Evolutionary conservation across 768 basidiomycete species (phyloP).

Genomic region (Boletus huronensis): DNA sequence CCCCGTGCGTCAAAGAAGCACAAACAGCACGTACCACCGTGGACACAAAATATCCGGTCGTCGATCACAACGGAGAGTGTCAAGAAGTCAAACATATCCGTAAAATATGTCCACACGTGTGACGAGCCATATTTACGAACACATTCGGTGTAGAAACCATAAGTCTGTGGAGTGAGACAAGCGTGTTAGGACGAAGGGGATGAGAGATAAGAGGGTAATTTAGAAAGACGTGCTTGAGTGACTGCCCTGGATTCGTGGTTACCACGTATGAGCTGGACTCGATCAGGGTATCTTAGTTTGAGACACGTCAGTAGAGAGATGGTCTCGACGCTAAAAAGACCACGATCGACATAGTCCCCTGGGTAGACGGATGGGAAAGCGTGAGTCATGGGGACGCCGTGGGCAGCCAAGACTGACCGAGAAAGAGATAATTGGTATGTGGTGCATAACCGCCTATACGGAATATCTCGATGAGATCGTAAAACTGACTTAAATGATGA

Average conservation of each 20-base stretch:
- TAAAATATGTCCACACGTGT: constrained; percentile 98
- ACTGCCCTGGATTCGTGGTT: constrained; percentile 98
- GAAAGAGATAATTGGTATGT: constrained; percentile 96
- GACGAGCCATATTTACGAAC: constrained; percentile 95
- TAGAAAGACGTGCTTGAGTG: constrained; percentile 72
- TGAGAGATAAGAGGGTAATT: not conserved
- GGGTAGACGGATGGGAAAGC: constrained; percentile 2
- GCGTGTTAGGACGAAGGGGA: constrained; percentile 15
- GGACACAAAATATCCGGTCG: constrained; percentile 98
- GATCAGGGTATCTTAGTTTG: constrained; percentile 93
- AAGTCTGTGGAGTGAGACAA: constrained; percentile 57
- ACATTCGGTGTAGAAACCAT: constrained; percentile 99
- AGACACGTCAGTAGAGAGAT: constrained; percentile 96
- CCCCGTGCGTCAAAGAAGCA: not conserved
- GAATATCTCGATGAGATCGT: constrained; percentile 98
- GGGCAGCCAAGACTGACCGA: constrained; percentile 57
- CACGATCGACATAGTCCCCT: constrained; percentile 99
- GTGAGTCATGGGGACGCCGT: constrained; percentile 1
- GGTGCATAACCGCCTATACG: constrained; percentile 97
- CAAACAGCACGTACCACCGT: constrained; percentile 65
- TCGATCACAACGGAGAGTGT: constrained; percentile 98
- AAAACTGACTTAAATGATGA: constrained; percentile 80
- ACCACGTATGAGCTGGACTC: constrained; percentile 94
- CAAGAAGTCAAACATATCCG: constrained; percentile 99
- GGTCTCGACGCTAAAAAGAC: constrained; percentile 96